These are phyloP conservation scores for Plasmodium gaboni DNA, from an alignment of 169 alveolate genomes.

Conservation along the genomic window DNA sequence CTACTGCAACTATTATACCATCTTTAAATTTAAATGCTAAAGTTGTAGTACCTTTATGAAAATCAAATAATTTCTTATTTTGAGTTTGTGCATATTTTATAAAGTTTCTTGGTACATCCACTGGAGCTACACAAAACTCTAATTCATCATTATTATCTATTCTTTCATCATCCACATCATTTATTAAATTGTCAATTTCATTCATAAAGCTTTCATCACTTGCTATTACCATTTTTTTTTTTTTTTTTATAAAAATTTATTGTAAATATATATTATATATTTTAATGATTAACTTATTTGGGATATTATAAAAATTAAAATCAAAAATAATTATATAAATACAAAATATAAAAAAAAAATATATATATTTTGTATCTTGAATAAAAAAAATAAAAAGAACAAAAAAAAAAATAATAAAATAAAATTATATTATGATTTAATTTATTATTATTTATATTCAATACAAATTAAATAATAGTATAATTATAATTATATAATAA, in stretches of 20 bases:
- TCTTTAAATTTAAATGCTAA: constrained; percentile 93
- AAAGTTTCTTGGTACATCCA: constrained; percentile 61
- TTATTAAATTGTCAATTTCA: constrained; percentile 67
- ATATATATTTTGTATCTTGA: too few relatives aligned
- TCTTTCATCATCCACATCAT: constrained; percentile 38
- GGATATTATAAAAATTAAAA: too few relatives aligned
- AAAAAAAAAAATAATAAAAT: too few relatives aligned
- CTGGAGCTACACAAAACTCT: constrained; percentile 66
- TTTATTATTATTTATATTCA: too few relatives aligned
- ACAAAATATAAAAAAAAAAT: too few relatives aligned
- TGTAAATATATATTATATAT: too few relatives aligned
- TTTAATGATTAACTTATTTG: too few relatives aligned
- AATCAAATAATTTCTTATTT: constrained; percentile 62
- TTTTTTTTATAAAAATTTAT: neutral
- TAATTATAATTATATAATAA: too few relatives aligned
- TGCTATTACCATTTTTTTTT: constrained; percentile 33
- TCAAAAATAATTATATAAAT: too few relatives aligned
- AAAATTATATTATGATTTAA: too few relatives aligned
- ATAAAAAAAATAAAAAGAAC: too few relatives aligned
- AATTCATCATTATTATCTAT: constrained; percentile 25
- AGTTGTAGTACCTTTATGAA: constrained; percentile 98
- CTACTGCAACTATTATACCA: constrained; percentile 99
- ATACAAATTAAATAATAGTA: too few relatives aligned
- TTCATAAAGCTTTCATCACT: constrained; percentile 17
- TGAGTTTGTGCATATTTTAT: constrained; percentile 63